Evolutionary conservation across 257 asterid genomes (phyloP), one percentile per base, ranked within the genome.

Genomic region (Mitragyna speciosa): DNA sequence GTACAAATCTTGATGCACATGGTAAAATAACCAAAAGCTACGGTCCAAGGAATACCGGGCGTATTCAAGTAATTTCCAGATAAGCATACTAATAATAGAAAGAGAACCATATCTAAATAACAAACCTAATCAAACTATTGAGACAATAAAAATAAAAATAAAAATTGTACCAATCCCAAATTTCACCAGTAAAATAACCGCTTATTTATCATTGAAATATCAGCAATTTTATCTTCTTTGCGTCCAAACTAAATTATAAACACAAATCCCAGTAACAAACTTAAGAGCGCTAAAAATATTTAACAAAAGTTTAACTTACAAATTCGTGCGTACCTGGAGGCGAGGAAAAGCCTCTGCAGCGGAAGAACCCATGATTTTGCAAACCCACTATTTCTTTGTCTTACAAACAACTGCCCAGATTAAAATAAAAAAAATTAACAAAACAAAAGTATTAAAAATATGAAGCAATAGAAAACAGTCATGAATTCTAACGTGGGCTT

Each of bases 331-430:
- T 49, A 91, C 96, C 96, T 83, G 90, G 79, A 89, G 31, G 48
- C 69, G 90, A 78, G 88, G 88, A 82, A 83, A 83, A 71, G 70
- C 73, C 15, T 90, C 90, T 49, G 76, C 56, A 72, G 75, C 82
- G 10, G 89, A 78, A 71, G 90, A 88, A 85, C 26, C 87, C 92
- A 89, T 87, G 78, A 58, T 67, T 73, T 69, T 26, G 84, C 76
- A 80, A 51, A 5, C n/a, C 64, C 66, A 28, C 49, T 70, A 71
- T 28, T 70, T 64, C 72, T 51, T 68, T 68, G 64, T 41, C 72
- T 74, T 19, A 73, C 36, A 59, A 30, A 66, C 26, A 20, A 52
- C 82, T 79, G 83, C 81, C 78, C 59, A 61, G n/a, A n/a, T n/a
- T 68, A 61, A 68, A 9, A 73, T 72, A 72, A 76, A 19, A 72